A percentile compares a stretch with the other conserved stretches of the same genome.
These are phyloP conservation scores for Coemansia sp. DNA, from an alignment of 192 early-diverging fungal species.

Conservation along the genomic window DNA sequence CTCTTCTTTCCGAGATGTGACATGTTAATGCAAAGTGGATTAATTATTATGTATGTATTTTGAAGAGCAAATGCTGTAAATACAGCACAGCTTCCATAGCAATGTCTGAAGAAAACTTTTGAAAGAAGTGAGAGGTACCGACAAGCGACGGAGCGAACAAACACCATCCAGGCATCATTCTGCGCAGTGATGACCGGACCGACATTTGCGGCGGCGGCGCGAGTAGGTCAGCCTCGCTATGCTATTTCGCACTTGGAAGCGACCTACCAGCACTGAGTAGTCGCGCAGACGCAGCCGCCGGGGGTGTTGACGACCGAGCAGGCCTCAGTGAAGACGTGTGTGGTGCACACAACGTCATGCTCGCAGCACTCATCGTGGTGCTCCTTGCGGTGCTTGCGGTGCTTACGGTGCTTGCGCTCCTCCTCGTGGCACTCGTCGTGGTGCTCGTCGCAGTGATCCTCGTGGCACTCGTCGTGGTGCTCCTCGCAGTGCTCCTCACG, in stretches of 20 bases:
- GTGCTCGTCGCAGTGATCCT: too few species aligned
- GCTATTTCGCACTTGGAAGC: not conserved
- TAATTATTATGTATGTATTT: not conserved
- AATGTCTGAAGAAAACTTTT: not conserved
- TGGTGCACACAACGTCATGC: constrained; percentile 39
- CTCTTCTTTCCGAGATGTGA: too few species aligned
- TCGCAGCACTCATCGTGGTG: constrained; percentile 18
- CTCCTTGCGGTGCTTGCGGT: constrained; percentile 15
- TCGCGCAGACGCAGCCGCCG: constrained; percentile 36
- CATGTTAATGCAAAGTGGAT: too few species aligned
- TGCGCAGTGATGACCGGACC: constrained; percentile 13
- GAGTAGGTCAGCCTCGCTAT: not conserved
- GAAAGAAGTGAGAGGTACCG: not conserved
- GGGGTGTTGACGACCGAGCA: constrained; percentile 40
- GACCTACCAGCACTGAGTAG: constrained; percentile 22
- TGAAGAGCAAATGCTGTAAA: not conserved
- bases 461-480: constrained; percentile 21
- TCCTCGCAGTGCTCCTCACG: too few species aligned
- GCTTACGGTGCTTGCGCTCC: constrained; percentile 18
- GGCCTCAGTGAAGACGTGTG: constrained; percentile 51
- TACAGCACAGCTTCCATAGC: not conserved
- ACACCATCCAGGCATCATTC: constrained; percentile 5
- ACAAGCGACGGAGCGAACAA: not conserved
- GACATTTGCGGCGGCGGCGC: not conserved
- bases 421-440: constrained; percentile 22